These are phyloP conservation scores for Chrysoporthe puriensis DNA, from an alignment of 2,329 filamentous ascomycete species.

Conservation along the genomic window DNA sequence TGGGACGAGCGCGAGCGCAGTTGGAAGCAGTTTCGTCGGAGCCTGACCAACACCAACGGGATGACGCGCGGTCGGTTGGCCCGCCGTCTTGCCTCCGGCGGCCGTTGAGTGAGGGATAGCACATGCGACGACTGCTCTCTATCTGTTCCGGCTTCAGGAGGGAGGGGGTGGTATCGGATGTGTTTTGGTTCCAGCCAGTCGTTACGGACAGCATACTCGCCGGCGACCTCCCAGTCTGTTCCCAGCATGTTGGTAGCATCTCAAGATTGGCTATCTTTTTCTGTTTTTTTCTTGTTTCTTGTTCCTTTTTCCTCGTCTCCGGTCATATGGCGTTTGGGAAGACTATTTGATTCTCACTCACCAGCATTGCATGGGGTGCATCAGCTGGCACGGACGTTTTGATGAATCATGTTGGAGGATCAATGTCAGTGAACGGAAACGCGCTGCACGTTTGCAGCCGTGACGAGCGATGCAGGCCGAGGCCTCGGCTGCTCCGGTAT, in stretches of 20 bases:
- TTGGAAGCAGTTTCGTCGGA: conserved; percentile 41
- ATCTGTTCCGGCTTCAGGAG: no score
- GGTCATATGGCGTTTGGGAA: background rate
- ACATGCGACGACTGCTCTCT: background rate
- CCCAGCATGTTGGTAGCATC: background rate
- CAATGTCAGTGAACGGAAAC: background rate
- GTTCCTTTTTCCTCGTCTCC: background rate
- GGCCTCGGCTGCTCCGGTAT: no score
- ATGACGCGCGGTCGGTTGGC: conserved; percentile 24
- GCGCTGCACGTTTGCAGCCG: background rate
- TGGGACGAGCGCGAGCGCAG: conserved; percentile 55
- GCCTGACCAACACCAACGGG: conserved; percentile 20
- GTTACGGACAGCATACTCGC: no score
- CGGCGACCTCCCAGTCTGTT: no score
- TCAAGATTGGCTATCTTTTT: background rate
- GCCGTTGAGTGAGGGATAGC: conserved; percentile 4
- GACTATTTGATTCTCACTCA: background rate
- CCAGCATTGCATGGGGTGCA: background rate
- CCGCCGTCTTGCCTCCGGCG: conserved; percentile 23
- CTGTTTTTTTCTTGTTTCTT: background rate
- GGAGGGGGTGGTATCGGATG: no score
- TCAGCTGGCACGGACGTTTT: background rate
- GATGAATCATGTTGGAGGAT: background rate
- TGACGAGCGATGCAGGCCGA: background rate
- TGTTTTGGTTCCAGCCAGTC: no score